A percentile compares a stretch with the other conserved stretches of the same genome.
Evolutionary conservation across 176 grass and related monocot species (phyloP).

Genomic region (Bothriochloa decipiens): DNA sequence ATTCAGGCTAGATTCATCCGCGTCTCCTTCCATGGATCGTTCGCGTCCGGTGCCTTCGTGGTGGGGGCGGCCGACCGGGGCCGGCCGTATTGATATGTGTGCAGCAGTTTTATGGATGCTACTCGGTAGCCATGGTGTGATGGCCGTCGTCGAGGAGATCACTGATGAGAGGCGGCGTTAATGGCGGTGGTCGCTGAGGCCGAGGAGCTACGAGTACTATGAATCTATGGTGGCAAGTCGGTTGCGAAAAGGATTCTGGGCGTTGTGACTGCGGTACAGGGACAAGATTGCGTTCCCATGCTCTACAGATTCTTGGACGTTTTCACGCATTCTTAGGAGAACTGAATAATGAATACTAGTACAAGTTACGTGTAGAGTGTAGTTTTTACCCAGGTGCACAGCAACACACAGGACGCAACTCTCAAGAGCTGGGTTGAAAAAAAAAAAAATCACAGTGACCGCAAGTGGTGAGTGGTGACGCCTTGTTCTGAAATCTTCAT

Average conservation of each 20-base stretch:
- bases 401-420: neutral
- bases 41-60: slow-evolving; percentile 1
- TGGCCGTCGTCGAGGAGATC: slow-evolving; percentile 37
- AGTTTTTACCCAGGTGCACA: neutral
- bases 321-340: neutral
- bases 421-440: no score
- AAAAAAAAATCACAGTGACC: neutral
- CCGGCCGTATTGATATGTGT: slow-evolving; percentile 32
- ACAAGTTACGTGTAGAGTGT: neutral
- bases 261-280: neutral
- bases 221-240: slow-evolving; percentile 12
- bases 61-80: neutral
- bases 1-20: slow-evolving; percentile 53
- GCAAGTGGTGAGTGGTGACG: neutral
- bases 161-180: slow-evolving; percentile 42
- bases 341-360: neutral
- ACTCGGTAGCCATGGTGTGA: slow-evolving; percentile 6
- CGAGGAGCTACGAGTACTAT: slow-evolving; percentile 36
- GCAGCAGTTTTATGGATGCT: slow-evolving; percentile 55
- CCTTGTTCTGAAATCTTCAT: neutral
- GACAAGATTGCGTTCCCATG: neutral
- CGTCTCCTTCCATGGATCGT: neutral
- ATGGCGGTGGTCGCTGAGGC: slow-evolving; percentile 42
- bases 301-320: neutral
- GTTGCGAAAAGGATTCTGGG: slow-evolving; percentile 21